Evolutionary conservation across 1,139 yeast species (phyloP), one percentile per base, ranked within the genome.

Genomic region (Magnusiomyces ingens): DNA sequence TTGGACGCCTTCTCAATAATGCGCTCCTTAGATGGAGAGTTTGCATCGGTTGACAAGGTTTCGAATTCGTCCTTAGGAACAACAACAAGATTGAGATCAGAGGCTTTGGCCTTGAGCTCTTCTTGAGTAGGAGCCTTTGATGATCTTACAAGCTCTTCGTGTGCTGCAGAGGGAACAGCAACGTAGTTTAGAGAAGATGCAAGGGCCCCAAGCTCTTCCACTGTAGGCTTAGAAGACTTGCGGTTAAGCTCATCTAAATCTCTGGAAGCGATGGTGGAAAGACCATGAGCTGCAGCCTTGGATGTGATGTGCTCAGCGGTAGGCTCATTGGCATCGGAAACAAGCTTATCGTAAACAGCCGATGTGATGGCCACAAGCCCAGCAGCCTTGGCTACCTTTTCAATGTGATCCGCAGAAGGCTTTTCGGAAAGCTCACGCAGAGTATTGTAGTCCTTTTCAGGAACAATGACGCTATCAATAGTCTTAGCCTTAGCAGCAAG

Each of bases 391-490:
- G 79, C 78, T 42, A 65, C 65, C 12, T 64, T 62, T 10, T 57
- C 57, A 3, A 46, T 40, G 6, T 66, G 57, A 38, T 55, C 45
- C 53, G 44, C n/a, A 18, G 48, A 44, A 29, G 57, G 53, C 12
- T 26, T 45, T 45, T 36, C 50, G 15, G 55, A 45, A 15, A 59
- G 50, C n/a, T 55, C 51, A 37, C 55, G 49, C 26, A 48, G 36
- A 12, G 50, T 47, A 64, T 44, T 52, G 10, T 52, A 52, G 10
- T 55, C 57, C 26, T 55, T 56, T 8, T 52, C 52, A n/a, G 60
- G 53, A 3, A 77, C 43, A 2, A 77, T 56, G 8, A 61, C 61
- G 38, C 67, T 64, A 1, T 72, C 72, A 15, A 64, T 38, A 13
- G 26, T 18, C n/a, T 49, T 41, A 13, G 54, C 69, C 40, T 59